Evolutionary conservation across 192 early-diverging fungal species (phyloP), one percentile per base, ranked within the genome.

Genomic region (Thoreauomyces humboldtii): DNA sequence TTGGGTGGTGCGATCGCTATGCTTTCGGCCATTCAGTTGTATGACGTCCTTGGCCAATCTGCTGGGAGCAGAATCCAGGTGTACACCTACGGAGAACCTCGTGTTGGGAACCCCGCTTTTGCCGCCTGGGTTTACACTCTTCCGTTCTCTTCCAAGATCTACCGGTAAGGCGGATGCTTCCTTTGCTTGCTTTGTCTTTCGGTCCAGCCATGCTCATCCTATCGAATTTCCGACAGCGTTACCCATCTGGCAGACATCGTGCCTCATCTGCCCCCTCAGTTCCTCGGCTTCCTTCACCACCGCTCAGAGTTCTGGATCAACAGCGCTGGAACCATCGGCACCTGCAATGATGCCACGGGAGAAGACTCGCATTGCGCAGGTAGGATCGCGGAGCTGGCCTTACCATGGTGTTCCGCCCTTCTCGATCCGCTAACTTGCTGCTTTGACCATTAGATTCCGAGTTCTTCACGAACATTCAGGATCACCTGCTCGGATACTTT

Each of bases 41-140:
- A 55, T 24, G 60, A 63, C 52, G 34, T 25, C 34, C 45, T 42
- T 14, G 60, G 52, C 22, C 41, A 60, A 3, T n/a, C 61, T 11
- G 17, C 28, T n/a, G 53, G 36, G 19, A 44, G 48, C 22, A 35
- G 22, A 6, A 54, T 73, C 25, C 54, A n/a, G n/a, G 27, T 76
- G 38, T 58, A 61, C 56, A 73, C 76, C 4, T 55, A 65, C 31
- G 73, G 78, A 25, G 38, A 67, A 34, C 78, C 78, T 22, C 72
- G 78, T 17, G 66, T 76, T 12, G 78, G 74, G n/a, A 80, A 80
- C 63, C 17, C 32, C 21, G 55, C 52, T 1, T 80, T 71, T 33
- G 43, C 45, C 33, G 17, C 54, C 15, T 73, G 41, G 59, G 59
- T 70, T 12, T 28, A 52, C 50, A 57, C 55, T 0, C 56, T 66